Base-by-base conservation (phyloP, 352 stramenopile genomes). In the Phytophthora cactorum region DNA sequence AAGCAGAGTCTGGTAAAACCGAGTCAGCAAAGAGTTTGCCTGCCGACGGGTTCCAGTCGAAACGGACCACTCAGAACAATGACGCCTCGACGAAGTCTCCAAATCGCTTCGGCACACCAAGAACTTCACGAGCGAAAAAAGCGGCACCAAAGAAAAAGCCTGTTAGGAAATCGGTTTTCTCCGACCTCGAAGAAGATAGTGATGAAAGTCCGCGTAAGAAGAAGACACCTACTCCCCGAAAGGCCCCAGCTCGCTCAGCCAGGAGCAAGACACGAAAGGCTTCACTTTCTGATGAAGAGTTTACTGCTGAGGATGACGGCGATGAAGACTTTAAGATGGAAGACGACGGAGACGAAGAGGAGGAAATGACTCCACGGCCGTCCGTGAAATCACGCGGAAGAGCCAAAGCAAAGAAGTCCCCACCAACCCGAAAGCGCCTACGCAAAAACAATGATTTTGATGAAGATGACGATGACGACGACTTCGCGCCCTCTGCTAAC, bases 251-350 rank as follows among this genome's bases (percentile, higher is more conserved):
- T 58, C 68, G 75, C 1, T 67, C 76, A 11, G 71, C 69, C 14
- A 86, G 76, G 29, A 71, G 52, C 8, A 77, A 66, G 12, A 43
- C 52, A 11, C 25, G n/a, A 4, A 65, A 65, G 31, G 54, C 61
- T 22, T 63, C 82, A 34, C 57, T 78, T 17, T 91, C 79, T 38
- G 78, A 78, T 25, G 47, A 75, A 15, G 51, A 73, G 27, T 67
- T 71, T 17, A 66, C 17, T 38, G 72, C 25, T 4, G 82, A 86
- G 22, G 71, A 90, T 65, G 84, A 93, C 50, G 79, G 70, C 15
- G 81, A 91, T 44, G 84, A 90, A 25, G 79, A 91, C 44, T 91
- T 78, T 28, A 77, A 91, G 31, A 70, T 83, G 53, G 72, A 77
- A 2, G 70, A 82, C 4, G 61, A 77, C 5, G 74, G 74, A 31